Base-by-base conservation (phyloP, 148 eudicot genomes). In the Dianthus caryophyllus region DNA sequence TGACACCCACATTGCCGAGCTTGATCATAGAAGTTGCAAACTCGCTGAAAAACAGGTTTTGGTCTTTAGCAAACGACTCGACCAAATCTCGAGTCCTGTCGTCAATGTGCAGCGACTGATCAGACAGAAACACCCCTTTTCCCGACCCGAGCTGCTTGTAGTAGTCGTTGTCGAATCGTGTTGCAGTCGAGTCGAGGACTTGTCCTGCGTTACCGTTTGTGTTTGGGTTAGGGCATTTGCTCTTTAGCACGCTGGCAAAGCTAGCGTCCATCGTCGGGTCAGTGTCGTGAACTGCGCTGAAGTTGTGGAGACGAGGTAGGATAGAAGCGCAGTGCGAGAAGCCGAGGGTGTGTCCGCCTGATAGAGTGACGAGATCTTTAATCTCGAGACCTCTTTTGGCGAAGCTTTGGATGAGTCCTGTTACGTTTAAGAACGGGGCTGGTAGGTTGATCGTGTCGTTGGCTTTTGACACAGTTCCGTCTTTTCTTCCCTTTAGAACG, bases 321-420 rank as follows among this genome's bases (percentile, higher is more conserved):
- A 86, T 84, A 27, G 86, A 84, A 68, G 88, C 76, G 59, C 91
- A 87, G 56, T 87, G 88, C 9, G 91, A 82, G 74, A 87, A 87
- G 38, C 86, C 88, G 0, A 83, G 79, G 0, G 90, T 79, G 76
- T 83, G 90, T 61, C 85, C 84, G n/a, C 90, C 90, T 1, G 90
- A 83, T 27, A 86, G 82, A 25, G 87, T 69, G 5, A 86, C 85
- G 44, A 86, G 61, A 36, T 86, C 90, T 39, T 83, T 79, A 5
- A 75, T 41, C 7, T 73, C 75, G 31, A 86, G 49, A 1, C 84
- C 78, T 68, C 81, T 58, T 21, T 69, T 80, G 41, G 79, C 52
- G 38, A 86, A 84, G 75, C 70, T 71, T 46, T 79, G 82, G 65
- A 75, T 71, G 14, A 86, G 84, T 65, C 76, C 80, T 16, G 82